phyloP scores from a whole-genome alignment of 2,329 filamentous ascomycete species.

The Ceratocystis variospora region DNA sequence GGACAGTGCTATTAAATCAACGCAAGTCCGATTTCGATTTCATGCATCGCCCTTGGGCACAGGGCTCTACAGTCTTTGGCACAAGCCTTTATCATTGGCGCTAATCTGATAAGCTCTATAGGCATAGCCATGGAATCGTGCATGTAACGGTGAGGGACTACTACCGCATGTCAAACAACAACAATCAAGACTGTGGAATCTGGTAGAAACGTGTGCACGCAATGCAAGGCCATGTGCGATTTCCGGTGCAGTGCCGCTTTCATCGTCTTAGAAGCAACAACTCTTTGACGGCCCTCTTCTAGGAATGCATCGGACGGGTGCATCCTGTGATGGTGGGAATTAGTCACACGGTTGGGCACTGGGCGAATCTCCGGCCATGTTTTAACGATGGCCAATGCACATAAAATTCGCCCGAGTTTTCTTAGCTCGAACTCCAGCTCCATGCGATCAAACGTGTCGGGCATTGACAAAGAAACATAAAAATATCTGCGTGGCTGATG shows the following conservation, averaged over 20 bases:
- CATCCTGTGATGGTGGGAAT: neutral
- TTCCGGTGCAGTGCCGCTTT: too few species aligned
- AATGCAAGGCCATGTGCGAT: too few species aligned
- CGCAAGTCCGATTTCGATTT: too few species aligned
- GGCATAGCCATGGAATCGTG: neutral
- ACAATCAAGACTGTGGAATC: neutral
- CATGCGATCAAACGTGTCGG: too few species aligned
- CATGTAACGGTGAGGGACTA: too few species aligned
- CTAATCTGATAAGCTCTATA: neutral
- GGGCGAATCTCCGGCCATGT: neutral
- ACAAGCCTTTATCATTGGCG: neutral
- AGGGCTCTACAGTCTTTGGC: neutral
- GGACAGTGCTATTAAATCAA: neutral
- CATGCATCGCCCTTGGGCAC: neutral
- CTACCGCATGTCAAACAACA: neutral
- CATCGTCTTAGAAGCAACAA: neutral
- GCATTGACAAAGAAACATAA: too few species aligned
- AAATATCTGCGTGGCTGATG: too few species aligned
- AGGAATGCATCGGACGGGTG: neutral
- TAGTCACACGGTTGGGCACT: neutral
- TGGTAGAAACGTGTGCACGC: neutral
- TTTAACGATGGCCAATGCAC: too few species aligned
- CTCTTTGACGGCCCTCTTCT: neutral
- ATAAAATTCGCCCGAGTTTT: too few species aligned
- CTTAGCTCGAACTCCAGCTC: too few species aligned